Conservation (phyloP, 1,284 basidiomycete species). For the Psilocybe mexicana region DNA sequence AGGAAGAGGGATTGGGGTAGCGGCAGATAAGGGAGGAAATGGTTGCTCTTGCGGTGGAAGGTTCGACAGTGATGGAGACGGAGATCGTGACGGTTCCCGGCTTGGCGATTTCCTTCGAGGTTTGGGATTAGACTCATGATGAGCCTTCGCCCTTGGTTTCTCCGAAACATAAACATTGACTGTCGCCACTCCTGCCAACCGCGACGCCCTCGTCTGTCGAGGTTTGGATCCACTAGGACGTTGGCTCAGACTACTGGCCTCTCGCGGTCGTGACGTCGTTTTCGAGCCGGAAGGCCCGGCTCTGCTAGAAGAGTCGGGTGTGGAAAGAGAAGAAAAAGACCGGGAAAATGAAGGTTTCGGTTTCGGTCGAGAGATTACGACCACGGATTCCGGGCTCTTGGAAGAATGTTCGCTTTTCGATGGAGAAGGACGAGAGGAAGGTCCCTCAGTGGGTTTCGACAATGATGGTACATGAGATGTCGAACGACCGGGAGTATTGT, state of each 20-base stretch:
- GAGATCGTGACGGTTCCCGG: not conserved
- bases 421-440: not conserved
- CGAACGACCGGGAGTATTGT: too few relatives aligned
- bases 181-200: constrained; percentile 7
- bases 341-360: not conserved
- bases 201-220: constrained; percentile 9
- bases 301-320: not conserved
- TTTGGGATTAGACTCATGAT: not conserved
- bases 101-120: not conserved
- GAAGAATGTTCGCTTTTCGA: not conserved
- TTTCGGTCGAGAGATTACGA: not conserved
- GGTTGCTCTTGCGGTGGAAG: too few relatives aligned
- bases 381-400: not conserved
- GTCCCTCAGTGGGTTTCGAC: not conserved
- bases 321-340: not conserved
- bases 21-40: too few relatives aligned
- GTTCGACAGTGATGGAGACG: not conserved
- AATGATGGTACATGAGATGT: too few relatives aligned
- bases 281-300: not conserved
- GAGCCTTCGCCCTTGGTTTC: not conserved
- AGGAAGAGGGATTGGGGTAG: too few relatives aligned
- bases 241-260: not conserved
- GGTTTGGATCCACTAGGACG: constrained; percentile 2
- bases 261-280: not conserved
- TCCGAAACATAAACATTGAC: constrained; percentile 3